Evolutionary conservation across 2,329 filamentous ascomycete species (phyloP), one percentile per base, ranked within the genome.

Genomic region (Curvularia eragrostidis): DNA sequence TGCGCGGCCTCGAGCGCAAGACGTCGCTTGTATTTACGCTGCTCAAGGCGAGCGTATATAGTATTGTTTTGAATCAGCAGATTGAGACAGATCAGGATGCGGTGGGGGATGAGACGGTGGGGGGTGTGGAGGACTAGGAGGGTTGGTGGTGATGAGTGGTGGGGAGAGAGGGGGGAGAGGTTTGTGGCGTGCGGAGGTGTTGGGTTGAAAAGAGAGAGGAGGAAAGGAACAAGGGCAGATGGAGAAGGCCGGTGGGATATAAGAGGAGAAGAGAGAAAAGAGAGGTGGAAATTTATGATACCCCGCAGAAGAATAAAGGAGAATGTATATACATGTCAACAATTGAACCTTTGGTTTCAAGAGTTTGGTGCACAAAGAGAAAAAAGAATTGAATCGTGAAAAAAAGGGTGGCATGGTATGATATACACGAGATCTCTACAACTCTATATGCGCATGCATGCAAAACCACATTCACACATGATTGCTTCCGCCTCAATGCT

Each of bases 21-120:
- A 97, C 94, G 42, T 93, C 92, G 66, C 82, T 97, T 53, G 94
- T 97, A 21, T 98, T 96, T 78, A 99, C 95, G 62, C 79, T 98
- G 74, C 84, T 99, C 74, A 99, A 99, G 82, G 94, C 95, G 18
- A 98, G 94, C 77, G 95, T 99, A 63, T 99, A 99, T 81, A 96
- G 91, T 75, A 99, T 99, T 81, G 93, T 99, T 61, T 78, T 99
- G 81, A 94, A 99, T 84, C 94, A 98, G 84, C 91, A 98, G 84
- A 75, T 76, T 62, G 54, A 57, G 36, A 58, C 64, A 49, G 68
- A 74, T 46, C 72, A 74, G 28, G 65, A 58, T 43, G 61, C 38
- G 58, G 52, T 39, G 32, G 49, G 36, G 58, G 48, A 34, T 67
- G 30, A 12, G 28, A 9, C 28, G 8, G 28, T 30, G 73, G 72